phyloP scores from a whole-genome alignment of 306 rosid genomes.

The Acacia confusa region DNA sequence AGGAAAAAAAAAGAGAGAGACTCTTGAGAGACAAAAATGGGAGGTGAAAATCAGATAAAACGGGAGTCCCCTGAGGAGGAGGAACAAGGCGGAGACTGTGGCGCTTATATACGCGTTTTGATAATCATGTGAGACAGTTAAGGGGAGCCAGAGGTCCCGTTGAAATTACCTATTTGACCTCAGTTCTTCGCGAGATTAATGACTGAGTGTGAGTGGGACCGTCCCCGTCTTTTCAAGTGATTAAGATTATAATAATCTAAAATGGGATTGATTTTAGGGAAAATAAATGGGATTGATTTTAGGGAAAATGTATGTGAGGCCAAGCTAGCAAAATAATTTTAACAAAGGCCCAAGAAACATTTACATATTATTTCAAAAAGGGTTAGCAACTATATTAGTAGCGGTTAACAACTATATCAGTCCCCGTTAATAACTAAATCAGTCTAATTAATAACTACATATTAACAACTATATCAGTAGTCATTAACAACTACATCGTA shows the following conservation, averaged over 20 bases:
- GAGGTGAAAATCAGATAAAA: slow-evolving; percentile 12
- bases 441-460: no score
- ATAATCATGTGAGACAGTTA: slow-evolving; percentile 35
- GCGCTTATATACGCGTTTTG: slow-evolving; percentile 22
- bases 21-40: slow-evolving; percentile 5
- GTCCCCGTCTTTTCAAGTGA: background rate
- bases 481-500: no score
- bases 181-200: background rate
- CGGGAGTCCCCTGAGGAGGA: slow-evolving; percentile 24
- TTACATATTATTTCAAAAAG: no score
- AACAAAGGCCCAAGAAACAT: no score
- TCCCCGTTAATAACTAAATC: no score
- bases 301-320: no score
- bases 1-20: slow-evolving; percentile 14
- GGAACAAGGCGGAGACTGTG: slow-evolving; percentile 24
- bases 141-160: slow-evolving; percentile 28
- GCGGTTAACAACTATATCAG: no score
- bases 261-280: no score
- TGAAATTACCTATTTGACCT: background rate
- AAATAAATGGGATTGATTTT: no score
- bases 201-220: background rate
- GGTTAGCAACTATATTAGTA: no score
- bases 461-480: no score
- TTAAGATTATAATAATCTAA: background rate
- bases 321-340: no score